Conservation (phyloP, 1,139 yeast genomes). For the Zygotorulaspora mrakii region DNA sequence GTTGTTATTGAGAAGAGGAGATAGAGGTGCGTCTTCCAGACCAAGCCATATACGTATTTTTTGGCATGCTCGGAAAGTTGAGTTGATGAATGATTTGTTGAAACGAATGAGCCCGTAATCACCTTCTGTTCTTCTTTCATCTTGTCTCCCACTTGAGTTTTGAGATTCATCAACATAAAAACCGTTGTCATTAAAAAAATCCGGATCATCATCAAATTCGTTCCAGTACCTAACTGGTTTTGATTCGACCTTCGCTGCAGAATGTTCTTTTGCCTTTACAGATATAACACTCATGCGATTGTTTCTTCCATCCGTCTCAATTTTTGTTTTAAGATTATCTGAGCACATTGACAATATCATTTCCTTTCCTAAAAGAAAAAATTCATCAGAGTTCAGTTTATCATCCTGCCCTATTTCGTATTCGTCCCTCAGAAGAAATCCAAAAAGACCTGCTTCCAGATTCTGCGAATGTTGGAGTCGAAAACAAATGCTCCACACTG, state of each 20-base stretch:
- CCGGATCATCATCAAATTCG: conserved; percentile 66
- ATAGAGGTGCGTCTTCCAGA: conserved; percentile 7
- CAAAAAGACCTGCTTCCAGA: conserved; percentile 33
- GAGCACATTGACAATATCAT: conserved; percentile 17
- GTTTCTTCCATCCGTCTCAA: conserved; percentile 1
- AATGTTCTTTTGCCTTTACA: conserved; percentile 1
- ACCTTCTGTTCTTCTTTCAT: conserved; percentile 10
- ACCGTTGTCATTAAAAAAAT: conserved; percentile 34
- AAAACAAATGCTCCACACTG: conserved; percentile 31
- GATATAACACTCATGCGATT: conserved; percentile 6
- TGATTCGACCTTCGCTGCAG: conserved; percentile 7
- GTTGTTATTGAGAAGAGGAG: conserved; percentile 18
- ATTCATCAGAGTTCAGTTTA: conserved; percentile 21
- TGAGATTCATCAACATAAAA: conserved; percentile 26
- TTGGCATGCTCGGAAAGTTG: conserved; percentile 22
- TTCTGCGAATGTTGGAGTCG: conserved; percentile 38
- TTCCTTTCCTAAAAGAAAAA: conserved; percentile 26
- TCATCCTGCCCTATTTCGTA: conserved; percentile 16
- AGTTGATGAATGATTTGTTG: conserved; percentile 26
- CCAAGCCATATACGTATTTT: conserved; percentile 17
- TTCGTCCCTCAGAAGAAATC: conserved; percentile 33
- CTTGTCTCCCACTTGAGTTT: conserved; percentile 16
- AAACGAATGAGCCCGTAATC: conserved; percentile 27
- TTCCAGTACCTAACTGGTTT: conserved; percentile 59
- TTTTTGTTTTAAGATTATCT: conserved; percentile 3